A percentile compares a stretch with the other conserved stretches of the same genome.
phyloP scores from a whole-genome alignment of 257 asterid genomes.

The Solanum stenotomum region DNA sequence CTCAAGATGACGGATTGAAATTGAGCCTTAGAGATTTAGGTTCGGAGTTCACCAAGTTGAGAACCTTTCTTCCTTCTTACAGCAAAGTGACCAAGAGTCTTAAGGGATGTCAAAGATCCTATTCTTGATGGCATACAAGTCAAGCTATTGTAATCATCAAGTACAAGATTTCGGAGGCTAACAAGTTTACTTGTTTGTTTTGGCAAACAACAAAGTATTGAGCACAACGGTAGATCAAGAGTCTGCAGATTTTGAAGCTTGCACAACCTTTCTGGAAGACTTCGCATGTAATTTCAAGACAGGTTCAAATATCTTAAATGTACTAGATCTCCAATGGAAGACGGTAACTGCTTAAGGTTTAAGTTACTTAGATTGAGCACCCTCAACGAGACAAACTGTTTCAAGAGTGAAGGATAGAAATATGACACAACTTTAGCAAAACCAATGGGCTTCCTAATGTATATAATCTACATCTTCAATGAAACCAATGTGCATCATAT shows the following conservation, averaged over 20 bases:
- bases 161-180: background rate
- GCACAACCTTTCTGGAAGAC: too few species aligned
- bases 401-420: accelerated
- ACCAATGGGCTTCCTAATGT: too few species aligned
- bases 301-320: too few species aligned
- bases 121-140: background rate
- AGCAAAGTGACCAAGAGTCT: accelerated
- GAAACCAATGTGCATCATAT: too few species aligned
- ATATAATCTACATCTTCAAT: too few species aligned
- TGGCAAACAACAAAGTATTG: background rate
- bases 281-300: accelerated
- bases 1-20: accelerated
- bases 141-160: background rate
- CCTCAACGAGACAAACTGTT: too few species aligned
- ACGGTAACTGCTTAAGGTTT: accelerated
- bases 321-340: too few species aligned
- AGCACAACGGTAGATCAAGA: too few species aligned
- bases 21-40: background rate
- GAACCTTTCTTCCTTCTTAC: accelerated
- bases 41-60: background rate
- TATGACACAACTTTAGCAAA: too few species aligned
- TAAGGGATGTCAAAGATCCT: background rate
- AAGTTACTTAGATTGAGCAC: too few species aligned
- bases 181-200: background rate
- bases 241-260: too few species aligned